phyloP scores from a whole-genome alignment of 371 early-diverging fungal genomes.

The Quaeritorhiza haematococci region DNA sequence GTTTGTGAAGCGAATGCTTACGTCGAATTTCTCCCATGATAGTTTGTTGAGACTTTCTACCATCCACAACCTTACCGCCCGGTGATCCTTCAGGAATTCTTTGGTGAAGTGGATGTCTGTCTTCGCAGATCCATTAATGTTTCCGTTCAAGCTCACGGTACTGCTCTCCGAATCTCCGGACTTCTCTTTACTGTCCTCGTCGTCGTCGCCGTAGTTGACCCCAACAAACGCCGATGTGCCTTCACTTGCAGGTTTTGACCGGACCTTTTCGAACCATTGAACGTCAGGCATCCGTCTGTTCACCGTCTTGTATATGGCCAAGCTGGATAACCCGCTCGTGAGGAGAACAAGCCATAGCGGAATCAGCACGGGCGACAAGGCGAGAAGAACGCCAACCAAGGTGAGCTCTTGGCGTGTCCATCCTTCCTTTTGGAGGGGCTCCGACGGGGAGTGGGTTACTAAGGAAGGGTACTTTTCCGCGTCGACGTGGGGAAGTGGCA shows the following conservation, averaged over 20 bases:
- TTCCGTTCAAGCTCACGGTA: not conserved
- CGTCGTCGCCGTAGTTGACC: not conserved
- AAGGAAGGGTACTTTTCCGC: conserved; percentile 17
- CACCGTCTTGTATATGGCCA: not conserved
- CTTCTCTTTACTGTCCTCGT: conserved; percentile 1
- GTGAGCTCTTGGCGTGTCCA: conserved; percentile 3
- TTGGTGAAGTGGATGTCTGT: conserved; percentile 8
- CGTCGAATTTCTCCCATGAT: conserved; percentile 45
- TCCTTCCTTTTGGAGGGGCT: conserved; percentile 14
- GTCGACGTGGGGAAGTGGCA: conserved; percentile 9
- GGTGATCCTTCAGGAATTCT: not conserved
- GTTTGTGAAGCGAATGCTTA: conserved; percentile 40
- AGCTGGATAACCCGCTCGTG: not conserved
- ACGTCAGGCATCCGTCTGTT: not conserved
- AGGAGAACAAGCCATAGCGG: conserved; percentile 11
- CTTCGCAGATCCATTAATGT: conserved; percentile 16
- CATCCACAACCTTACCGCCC: conserved; percentile 7
- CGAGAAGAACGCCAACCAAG: not conserved
- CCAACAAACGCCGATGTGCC: not conserved
- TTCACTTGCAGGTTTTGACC: conserved; percentile 3
- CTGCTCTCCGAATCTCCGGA: conserved; percentile 1
- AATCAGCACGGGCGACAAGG: conserved; percentile 1
- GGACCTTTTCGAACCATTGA: not conserved
- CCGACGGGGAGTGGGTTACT: conserved; percentile 21
- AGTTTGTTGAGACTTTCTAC: conserved; percentile 35